phyloP scores from a whole-genome alignment of 768 basidiomycete genomes.

The Cystofilobasidium capitatum region DNA sequence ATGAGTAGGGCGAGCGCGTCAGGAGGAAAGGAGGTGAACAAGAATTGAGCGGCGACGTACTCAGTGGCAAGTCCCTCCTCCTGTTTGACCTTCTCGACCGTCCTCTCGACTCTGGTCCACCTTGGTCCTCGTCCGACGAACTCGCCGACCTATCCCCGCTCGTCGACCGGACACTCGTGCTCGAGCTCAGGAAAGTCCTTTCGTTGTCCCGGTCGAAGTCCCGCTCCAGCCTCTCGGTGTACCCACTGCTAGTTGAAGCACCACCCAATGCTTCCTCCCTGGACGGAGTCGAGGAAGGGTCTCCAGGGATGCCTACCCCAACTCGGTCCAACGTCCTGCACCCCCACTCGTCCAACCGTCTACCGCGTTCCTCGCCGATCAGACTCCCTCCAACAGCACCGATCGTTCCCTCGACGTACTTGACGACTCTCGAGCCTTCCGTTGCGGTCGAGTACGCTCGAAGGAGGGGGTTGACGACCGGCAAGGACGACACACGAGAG shows the following conservation, averaged over 20 bases:
- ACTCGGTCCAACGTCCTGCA: conserved; percentile 78
- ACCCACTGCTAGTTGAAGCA: background rate
- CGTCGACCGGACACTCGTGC: background rate
- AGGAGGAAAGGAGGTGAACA: too few relatives aligned
- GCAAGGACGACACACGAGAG: conserved; percentile 56
- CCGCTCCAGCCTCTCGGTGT: too few relatives aligned
- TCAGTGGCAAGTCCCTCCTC: too few relatives aligned
- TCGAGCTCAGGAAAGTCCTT: too few relatives aligned
- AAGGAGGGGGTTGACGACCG: conserved; percentile 62
- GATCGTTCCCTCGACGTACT: conserved; percentile 71
- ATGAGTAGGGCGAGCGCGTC: too few relatives aligned
- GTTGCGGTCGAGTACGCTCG: conserved; percentile 72
- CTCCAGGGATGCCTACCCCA: conserved; percentile 32
- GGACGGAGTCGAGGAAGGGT: background rate
- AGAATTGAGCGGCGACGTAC: too few relatives aligned
- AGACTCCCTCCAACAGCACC: conserved; percentile 70
- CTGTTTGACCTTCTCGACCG: background rate
- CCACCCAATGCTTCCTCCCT: background rate
- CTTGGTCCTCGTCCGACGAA: background rate
- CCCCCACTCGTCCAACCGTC: conserved; percentile 68
- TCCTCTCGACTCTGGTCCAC: background rate
- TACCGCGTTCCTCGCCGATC: conserved; percentile 22
- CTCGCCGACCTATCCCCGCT: background rate
- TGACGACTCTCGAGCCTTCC: conserved; percentile 71
- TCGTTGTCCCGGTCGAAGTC: too few relatives aligned